Base-by-base conservation (phyloP, 2,329 filamentous ascomycete species). In the Hansfordia pulvinata region DNA sequence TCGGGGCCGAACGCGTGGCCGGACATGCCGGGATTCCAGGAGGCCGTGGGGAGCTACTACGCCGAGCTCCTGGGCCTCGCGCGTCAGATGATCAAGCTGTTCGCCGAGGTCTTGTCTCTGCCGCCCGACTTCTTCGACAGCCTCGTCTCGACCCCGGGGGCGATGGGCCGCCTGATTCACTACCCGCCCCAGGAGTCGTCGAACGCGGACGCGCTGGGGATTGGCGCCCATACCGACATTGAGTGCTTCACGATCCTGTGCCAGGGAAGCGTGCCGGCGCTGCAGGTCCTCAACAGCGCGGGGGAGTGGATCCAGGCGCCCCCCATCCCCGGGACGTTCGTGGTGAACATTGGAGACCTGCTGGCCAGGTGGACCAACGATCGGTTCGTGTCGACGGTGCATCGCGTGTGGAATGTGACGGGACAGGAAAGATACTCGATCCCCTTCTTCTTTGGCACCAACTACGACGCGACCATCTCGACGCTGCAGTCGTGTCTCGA, bases 241-340 rank as follows among this genome's bases (percentile, higher is more conserved):
- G 52, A 60, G 24, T 58, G 58, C 29, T 57, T 64, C 30, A 64
- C 60, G 1, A 59, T 62, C 28, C 46, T 64, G 2, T 50, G 54
- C 8, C 58, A 62, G 25, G 58, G 62, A 25, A 30, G 44, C 4
- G 44, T 44, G 2, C 58, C 55, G 2, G 59, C 60, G 0, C 42
- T 64, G 4, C 55, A 64, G 33, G 58, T 62, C 0, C 40, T 63
- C 6, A 59, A 54, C 27, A 56, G 56, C 17, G 42, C 49, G 4
- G 58, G 57, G 0, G 43, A 50, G 14, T 62, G 57, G 58, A 49
- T 62, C 11, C 48, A 56, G 24, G 58, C 54, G 6, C 45, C 47
- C 15, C 57, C 58, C 0, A 44, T 60, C 6, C 43, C 50, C 8
- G 56, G 52, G 0, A 55, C 56, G 6, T 43, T 62, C 19, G 56